These are phyloP conservation scores for Boletus mariae DNA, from an alignment of 1,284 basidiomycete species.

Conservation along the genomic window DNA sequence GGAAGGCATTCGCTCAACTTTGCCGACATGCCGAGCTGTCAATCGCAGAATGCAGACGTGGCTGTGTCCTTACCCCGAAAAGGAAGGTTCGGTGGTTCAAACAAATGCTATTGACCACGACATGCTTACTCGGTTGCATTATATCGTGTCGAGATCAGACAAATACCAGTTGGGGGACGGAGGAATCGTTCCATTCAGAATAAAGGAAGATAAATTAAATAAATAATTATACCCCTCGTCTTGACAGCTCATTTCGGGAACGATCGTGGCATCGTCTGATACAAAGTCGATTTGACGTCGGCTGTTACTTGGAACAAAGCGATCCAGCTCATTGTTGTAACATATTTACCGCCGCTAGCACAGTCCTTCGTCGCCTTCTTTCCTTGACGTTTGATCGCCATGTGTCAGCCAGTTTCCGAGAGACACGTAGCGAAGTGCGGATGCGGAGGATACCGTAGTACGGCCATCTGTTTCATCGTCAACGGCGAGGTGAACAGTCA, in stretches of 20 bases:
- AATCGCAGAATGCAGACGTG: conserved; percentile 23
- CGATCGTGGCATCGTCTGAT: conserved; percentile 3
- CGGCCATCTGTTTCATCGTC: conserved; percentile 27
- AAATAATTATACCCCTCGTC: not conserved
- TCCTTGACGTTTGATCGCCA: conserved; percentile 31
- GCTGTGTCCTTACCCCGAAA: conserved; percentile 22
- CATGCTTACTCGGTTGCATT: not conserved
- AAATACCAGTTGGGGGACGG: not conserved
- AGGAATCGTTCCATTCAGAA: not conserved
- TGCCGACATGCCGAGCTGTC: conserved; percentile 29
- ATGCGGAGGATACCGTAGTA: conserved; percentile 15
- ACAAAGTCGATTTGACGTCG: conserved; percentile 23
- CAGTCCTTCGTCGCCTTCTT: conserved; percentile 7
- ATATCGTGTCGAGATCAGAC: not conserved
- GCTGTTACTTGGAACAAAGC: conserved; percentile 19
- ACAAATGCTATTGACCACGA: not conserved
- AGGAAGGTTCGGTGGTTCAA: conserved; percentile 32
- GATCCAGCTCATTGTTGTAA: conserved; percentile 27
- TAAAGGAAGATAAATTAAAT: not conserved
- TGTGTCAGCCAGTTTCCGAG: conserved; percentile 21
- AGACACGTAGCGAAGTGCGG: conserved; percentile 21
- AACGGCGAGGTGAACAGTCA: conserved; percentile 10
- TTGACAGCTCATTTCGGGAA: conserved; percentile 27
- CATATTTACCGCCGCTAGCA: conserved; percentile 12
- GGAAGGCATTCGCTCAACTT: conserved; percentile 40